Percentiles rank a stretch among this genome's conserved stretches.
phyloP scores from a whole-genome alignment of 495 filamentous ascomycete species.

The Xylaria telfairii region DNA sequence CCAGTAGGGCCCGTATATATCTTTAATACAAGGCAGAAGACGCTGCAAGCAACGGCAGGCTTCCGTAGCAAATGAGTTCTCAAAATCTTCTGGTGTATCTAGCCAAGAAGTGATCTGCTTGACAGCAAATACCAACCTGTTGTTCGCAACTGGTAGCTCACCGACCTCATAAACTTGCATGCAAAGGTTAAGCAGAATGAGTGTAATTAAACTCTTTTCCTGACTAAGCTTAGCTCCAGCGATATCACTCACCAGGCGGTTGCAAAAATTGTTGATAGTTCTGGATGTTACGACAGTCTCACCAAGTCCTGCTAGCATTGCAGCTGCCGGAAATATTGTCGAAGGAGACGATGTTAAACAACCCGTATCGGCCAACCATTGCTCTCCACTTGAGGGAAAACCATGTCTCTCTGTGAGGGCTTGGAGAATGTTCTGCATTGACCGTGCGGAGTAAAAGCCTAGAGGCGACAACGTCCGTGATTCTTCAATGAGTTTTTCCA shows the following conservation, averaged over 20 bases:
- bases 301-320: conserved; percentile 60
- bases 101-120: conserved; percentile 78
- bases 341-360: conserved; percentile 47
- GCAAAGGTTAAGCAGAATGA: conserved; percentile 55
- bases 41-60: conserved; percentile 64
- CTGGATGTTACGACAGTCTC: conserved; percentile 52
- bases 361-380: conserved; percentile 47
- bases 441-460: conserved; percentile 58
- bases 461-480: conserved; percentile 39
- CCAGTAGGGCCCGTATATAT: conserved; percentile 90
- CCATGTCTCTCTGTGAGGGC: conserved; percentile 45
- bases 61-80: conserved; percentile 63
- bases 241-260: conserved; percentile 61
- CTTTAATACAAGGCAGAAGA: conserved; percentile 73
- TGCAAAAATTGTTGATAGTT: conserved; percentile 54
- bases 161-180: conserved; percentile 50
- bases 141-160: conserved; percentile 68
- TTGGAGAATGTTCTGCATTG: conserved; percentile 50
- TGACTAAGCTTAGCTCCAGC: conserved; percentile 45
- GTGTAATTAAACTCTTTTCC: conserved; percentile 45
- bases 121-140: conserved; percentile 80
- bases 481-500: conserved; percentile 45
- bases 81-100: conserved; percentile 55
- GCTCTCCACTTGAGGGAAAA: conserved; percentile 45
- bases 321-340: conserved; percentile 56